A percentile compares a stretch with the other conserved stretches of the same genome.
Evolutionary conservation across 257 asterid species (phyloP).

Genomic region (Nicotiana benthamiana): DNA sequence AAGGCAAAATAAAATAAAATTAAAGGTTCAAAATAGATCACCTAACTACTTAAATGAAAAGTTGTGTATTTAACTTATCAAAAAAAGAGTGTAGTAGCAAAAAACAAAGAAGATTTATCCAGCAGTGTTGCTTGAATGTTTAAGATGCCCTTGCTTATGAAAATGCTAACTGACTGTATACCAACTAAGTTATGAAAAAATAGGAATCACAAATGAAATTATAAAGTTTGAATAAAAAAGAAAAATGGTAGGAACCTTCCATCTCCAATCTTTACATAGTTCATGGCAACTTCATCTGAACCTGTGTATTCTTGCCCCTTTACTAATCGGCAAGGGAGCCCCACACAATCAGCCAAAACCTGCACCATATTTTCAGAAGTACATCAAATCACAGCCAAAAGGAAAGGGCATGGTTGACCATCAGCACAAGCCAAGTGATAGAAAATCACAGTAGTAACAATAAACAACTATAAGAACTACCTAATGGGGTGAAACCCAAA

Average conservation of each 20-base stretch:
- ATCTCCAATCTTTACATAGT: constrained; percentile 55
- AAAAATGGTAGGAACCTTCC: constrained; percentile 50
- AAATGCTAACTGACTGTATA: background rate
- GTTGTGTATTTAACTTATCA: background rate
- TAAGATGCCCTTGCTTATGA: background rate
- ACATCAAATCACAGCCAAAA: constrained; percentile 14
- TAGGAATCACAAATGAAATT: background rate
- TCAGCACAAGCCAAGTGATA: background rate
- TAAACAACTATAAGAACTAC: too few relatives aligned
- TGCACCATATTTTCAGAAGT: constrained; percentile 28
- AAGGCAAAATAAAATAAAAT: background rate
- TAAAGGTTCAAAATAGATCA: background rate
- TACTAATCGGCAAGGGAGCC: constrained; percentile 75
- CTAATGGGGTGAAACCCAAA: too few relatives aligned
- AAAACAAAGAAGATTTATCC: background rate
- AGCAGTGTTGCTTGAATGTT: background rate
- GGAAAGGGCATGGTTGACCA: background rate
- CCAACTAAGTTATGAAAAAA: background rate
- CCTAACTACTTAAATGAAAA: background rate
- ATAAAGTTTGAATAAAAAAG: constrained; percentile 4
- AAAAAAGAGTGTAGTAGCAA: background rate
- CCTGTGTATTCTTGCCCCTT: constrained; percentile 88
- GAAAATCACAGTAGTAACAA: background rate
- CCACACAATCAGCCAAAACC: constrained; percentile 90
- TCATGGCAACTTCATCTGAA: constrained; percentile 84